Evolutionary conservation across 108 stramenopile species (phyloP).

Genomic region (Mediolabrus comicus): DNA sequence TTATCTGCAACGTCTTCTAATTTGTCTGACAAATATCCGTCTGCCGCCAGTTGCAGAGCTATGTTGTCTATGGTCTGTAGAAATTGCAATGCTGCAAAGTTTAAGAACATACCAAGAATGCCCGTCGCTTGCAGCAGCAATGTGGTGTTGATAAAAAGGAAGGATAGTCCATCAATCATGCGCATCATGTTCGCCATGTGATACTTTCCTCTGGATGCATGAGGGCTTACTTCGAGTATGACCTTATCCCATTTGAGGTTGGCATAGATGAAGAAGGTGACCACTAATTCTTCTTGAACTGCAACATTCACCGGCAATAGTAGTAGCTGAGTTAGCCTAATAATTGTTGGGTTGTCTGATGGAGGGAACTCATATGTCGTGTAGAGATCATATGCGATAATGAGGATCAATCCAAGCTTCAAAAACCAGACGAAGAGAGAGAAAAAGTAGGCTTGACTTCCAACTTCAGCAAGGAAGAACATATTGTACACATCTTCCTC

Average conservation of each 20-base stretch:
- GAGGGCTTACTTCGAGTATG: conserved; percentile 24
- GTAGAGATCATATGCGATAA: conserved; percentile 39
- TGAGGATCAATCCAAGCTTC: conserved; percentile 39
- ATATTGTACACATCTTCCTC: conserved; percentile 58
- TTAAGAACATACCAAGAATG: conserved; percentile 53
- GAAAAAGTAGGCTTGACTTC: conserved; percentile 39
- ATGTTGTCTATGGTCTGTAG: conserved; percentile 61
- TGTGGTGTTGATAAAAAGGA: conserved; percentile 48
- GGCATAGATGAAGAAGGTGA: conserved; percentile 40
- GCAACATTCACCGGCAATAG: conserved; percentile 56
- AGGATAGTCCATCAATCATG: conserved; percentile 49
- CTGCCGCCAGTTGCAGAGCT: conserved; percentile 38
- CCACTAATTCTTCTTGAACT: conserved; percentile 62
- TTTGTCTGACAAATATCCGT: conserved; percentile 47
- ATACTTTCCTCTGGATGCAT: conserved; percentile 39
- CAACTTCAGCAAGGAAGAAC: conserved; percentile 42
- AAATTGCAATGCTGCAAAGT: conserved; percentile 71
- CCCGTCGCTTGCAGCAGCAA: conserved; percentile 45
- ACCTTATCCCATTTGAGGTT: conserved; percentile 41
- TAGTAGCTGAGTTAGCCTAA: conserved; percentile 50
- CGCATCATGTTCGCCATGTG: conserved; percentile 37
- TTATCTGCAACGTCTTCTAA: conserved; percentile 16
- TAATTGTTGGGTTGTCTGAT: background rate
- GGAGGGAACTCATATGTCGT: conserved; percentile 10
- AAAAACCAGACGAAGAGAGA: conserved; percentile 35